Evolutionary conservation across 2,329 filamentous ascomycete genomes (phyloP).

Genomic region (Clarireedia paspali): DNA sequence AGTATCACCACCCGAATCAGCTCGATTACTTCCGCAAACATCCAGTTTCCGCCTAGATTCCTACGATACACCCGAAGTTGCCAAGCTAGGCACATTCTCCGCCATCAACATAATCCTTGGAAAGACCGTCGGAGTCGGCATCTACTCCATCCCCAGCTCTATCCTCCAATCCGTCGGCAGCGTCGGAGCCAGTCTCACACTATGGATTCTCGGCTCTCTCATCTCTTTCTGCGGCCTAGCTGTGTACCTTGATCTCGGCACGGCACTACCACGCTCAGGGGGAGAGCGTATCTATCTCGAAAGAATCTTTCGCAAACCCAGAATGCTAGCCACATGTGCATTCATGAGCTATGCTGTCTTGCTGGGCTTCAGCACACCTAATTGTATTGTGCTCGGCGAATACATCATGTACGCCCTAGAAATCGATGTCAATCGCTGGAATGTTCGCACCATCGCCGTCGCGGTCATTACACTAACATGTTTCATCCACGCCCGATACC

Average conservation of each 20-base stretch:
- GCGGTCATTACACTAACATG: slow-evolving; percentile 40
- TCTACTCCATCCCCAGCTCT: slow-evolving; percentile 50
- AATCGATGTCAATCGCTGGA: slow-evolving; percentile 37
- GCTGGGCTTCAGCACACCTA: slow-evolving; percentile 43
- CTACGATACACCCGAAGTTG: slow-evolving; percentile 1
- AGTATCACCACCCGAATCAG: not conserved
- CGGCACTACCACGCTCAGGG: slow-evolving; percentile 37
- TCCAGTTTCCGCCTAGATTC: not conserved
- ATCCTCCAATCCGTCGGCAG: slow-evolving; percentile 47
- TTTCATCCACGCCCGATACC: slow-evolving; percentile 38
- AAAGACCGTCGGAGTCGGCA: slow-evolving; percentile 35
- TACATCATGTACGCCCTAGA: slow-evolving; percentile 41
- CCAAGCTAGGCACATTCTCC: slow-evolving; percentile 32
- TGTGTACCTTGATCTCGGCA: slow-evolving; percentile 40
- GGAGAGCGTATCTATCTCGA: slow-evolving; percentile 48
- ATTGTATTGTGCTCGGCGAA: slow-evolving; percentile 44
- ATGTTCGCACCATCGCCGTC: slow-evolving; percentile 41
- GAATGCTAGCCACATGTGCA: slow-evolving; percentile 45
- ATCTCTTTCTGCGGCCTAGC: slow-evolving; percentile 39
- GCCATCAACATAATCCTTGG: slow-evolving; percentile 33
- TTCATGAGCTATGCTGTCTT: slow-evolving; percentile 44
- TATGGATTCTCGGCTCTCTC: slow-evolving; percentile 45
- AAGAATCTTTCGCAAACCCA: slow-evolving; percentile 42
- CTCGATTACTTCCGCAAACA: not conserved
- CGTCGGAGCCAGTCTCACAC: slow-evolving; percentile 44